phyloP scores from a whole-genome alignment of 257 asterid genomes.

The Solanum clarkiae region DNA sequence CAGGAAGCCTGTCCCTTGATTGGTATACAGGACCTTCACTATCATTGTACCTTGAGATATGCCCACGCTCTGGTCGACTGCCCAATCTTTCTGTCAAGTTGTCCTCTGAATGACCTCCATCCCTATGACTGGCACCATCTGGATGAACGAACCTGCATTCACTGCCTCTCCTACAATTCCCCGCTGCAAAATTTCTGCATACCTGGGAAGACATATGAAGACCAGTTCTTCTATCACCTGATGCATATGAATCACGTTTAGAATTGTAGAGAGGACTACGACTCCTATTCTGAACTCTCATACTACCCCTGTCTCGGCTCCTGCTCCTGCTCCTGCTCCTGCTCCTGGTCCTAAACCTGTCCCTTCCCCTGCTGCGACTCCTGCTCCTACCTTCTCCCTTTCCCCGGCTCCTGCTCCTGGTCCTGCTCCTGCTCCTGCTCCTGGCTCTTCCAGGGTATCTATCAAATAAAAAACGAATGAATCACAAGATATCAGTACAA shows the following conservation, averaged over 20 bases:
- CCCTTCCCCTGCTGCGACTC: constrained; percentile 24
- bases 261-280: constrained; percentile 45
- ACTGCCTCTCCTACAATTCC: constrained; percentile 69
- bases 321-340: constrained; percentile 36
- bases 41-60: constrained; percentile 19
- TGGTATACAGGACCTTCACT: constrained; percentile 31
- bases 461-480: constrained; percentile 3
- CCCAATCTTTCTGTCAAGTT: constrained; percentile 34
- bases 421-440: constrained; percentile 20
- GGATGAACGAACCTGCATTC: constrained; percentile 68
- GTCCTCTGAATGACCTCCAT: constrained; percentile 22
- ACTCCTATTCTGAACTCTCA: constrained; percentile 34
- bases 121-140: constrained; percentile 16
- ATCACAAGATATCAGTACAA: not conserved
- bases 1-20: constrained; percentile 28
- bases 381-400: constrained; percentile 36
- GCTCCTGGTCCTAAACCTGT: constrained; percentile 36
- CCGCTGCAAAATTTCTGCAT: constrained; percentile 55
- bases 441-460: constrained; percentile 19
- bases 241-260: constrained; percentile 36
- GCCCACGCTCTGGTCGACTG: constrained; percentile 30
- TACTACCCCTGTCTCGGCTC: constrained; percentile 30
- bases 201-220: constrained; percentile 42
- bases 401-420: constrained; percentile 15
- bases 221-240: constrained; percentile 44